Conservation (phyloP, 2,329 filamentous ascomycete species). For the Exophiala lecanii-corni region DNA sequence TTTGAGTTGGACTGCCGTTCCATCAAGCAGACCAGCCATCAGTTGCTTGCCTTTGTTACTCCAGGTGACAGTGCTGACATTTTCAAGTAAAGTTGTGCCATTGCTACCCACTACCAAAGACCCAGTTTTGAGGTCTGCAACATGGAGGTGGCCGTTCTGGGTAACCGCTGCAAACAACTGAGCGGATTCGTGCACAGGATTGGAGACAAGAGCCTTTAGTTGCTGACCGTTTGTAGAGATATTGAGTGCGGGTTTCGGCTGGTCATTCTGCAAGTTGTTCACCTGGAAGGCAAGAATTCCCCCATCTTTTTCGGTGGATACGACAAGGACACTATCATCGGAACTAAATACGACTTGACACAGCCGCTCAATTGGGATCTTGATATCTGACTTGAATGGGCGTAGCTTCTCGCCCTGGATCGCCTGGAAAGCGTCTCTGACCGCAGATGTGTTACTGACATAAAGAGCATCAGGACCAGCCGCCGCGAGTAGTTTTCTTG, state of each 20-base stretch:
- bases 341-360: constrained; percentile 87
- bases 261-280: constrained; percentile 60
- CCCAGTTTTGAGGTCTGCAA: constrained; percentile 72
- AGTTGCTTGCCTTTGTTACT: constrained; percentile 91
- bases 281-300: constrained; percentile 81
- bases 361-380: constrained; percentile 68
- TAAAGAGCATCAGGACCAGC: constrained; percentile 76
- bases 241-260: constrained; percentile 66
- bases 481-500: constrained; percentile 76
- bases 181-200: constrained; percentile 55
- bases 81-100: constrained; percentile 63
- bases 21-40: constrained; percentile 77
- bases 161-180: constrained; percentile 79
- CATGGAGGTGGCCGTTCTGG: constrained; percentile 70
- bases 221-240: constrained; percentile 70
- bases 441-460: constrained; percentile 69
- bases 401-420: constrained; percentile 49
- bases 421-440: constrained; percentile 67
- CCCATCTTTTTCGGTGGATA: constrained; percentile 75
- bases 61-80: constrained; percentile 84
- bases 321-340: constrained; percentile 78
- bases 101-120: constrained; percentile 54
- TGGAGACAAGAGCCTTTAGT: constrained; percentile 68
- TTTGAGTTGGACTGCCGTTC: constrained; percentile 76
- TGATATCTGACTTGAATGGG: constrained; percentile 67